These are phyloP conservation scores for Acacia acuminata DNA, from an alignment of 306 rosid genomes.

Conservation along the genomic window DNA sequence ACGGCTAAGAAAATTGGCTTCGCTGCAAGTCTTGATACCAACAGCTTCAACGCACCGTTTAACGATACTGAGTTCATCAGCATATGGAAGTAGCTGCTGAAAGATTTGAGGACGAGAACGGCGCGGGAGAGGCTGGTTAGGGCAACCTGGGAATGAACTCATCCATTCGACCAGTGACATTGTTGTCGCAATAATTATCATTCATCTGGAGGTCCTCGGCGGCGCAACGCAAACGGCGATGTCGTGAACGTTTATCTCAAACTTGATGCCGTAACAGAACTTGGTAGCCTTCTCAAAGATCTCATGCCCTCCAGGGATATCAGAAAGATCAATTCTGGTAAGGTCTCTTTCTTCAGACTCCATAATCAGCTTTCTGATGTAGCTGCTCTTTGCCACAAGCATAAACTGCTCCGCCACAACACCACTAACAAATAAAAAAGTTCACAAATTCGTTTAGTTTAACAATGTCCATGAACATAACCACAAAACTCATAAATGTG, in stretches of 20 bases:
- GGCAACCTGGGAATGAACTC: conserved; percentile 72
- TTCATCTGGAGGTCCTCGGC: conserved; percentile 82
- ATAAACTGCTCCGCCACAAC: conserved; percentile 51
- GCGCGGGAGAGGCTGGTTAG: conserved; percentile 62
- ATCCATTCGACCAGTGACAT: conserved; percentile 72
- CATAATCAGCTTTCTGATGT: conserved; percentile 66
- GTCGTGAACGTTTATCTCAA: conserved; percentile 79
- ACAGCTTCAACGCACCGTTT: conserved; percentile 58
- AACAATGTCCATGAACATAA: neutral
- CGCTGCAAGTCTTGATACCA: conserved; percentile 57
- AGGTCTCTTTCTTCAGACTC: conserved; percentile 64
- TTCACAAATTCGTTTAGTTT: neutral
- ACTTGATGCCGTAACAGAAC: conserved; percentile 91
- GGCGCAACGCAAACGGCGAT: conserved; percentile 75
- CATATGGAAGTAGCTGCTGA: conserved; percentile 52
- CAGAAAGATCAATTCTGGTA: conserved; percentile 56
- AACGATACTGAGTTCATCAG: conserved; percentile 51
- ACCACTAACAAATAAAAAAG: neutral
- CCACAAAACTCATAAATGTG: neutral
- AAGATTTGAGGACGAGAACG: conserved; percentile 66
- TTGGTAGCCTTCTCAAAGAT: conserved; percentile 86
- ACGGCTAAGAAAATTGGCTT: conserved; percentile 69
- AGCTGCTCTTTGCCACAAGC: conserved; percentile 88
- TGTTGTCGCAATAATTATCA: conserved; percentile 61
- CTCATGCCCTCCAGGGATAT: conserved; percentile 86